Base-by-base conservation (phyloP, 768 basidiomycete species). In the Pilatotrama ljubarskyi region DNA sequence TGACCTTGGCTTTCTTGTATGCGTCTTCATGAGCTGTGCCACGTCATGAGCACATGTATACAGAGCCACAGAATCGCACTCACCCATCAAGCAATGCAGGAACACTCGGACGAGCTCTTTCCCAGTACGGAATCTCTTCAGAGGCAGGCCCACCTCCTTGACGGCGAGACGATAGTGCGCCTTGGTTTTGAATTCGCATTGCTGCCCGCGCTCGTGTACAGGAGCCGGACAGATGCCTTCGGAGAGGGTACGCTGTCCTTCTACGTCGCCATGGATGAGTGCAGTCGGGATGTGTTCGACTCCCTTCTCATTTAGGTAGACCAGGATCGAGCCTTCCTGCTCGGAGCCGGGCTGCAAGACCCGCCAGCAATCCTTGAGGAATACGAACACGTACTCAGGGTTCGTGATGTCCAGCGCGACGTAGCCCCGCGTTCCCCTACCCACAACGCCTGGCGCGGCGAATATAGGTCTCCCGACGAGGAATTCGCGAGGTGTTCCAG, bases 151-250 rank as follows among this genome's bases (percentile, higher is more conserved):
- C 5, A 60, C 59, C 38, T 60, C 58, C 29, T 53, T 29, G 10
- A 55, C 54, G 5, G 55, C 53, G 8, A 61, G 24, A 13, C 59
- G 53, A n/a, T 61, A 61, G 22, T 55, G 59, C 29, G 8, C 26
- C 18, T 60, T 52, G 17, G 0, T 18, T 47, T 54, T 54, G 43
- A 60, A n/a, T n/a, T n/a, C n/a, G n/a, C n/a, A n/a, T n/a, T n/a
- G n/a, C n/a, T n/a, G n/a, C n/a, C n/a, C n/a, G n/a, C n/a, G n/a
- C n/a, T n/a, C n/a, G n/a, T n/a, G n/a, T n/a, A n/a, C n/a, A n/a
- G n/a, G n/a, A n/a, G n/a, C n/a, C n/a, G n/a, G n/a, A n/a, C n/a
- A 48, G 15, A 48, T 14, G 9, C 13, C 26, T n/a, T 42, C 44
- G 6, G 44, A 22, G 17, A 18, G 17, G 26, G 59, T 60, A 26